Evolutionary conservation across 2,329 filamentous ascomycete species (phyloP).

Genomic region (Gnomoniopsis smithogilvyi): DNA sequence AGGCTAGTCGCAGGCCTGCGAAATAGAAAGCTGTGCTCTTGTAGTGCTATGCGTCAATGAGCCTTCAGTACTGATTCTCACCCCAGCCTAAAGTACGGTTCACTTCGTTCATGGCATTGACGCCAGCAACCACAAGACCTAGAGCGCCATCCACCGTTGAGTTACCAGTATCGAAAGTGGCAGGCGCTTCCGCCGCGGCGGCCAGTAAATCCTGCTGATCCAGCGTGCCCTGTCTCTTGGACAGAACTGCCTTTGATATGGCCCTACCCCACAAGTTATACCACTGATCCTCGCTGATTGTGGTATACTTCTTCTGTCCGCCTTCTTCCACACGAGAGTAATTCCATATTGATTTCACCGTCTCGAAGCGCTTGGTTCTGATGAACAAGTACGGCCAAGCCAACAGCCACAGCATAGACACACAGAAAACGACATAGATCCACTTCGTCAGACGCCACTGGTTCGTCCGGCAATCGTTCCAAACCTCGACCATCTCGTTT

Average conservation of each 20-base stretch:
- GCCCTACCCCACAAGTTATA: constrained; percentile 60
- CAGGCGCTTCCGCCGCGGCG: constrained; percentile 36
- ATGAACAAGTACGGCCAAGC: constrained; percentile 69
- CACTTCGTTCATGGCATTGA: constrained; percentile 49
- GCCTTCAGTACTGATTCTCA: constrained; percentile 21
- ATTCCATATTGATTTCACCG: constrained; percentile 59
- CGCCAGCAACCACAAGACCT: constrained; percentile 44
- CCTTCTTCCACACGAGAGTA: constrained; percentile 38
- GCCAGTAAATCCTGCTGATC: constrained; percentile 56
- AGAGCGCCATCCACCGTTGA: constrained; percentile 36
- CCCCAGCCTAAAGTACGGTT: constrained; percentile 56
- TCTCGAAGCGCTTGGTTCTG: constrained; percentile 64
- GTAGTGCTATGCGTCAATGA: not conserved
- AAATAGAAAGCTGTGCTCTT: no score
- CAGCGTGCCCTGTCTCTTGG: constrained; percentile 52
- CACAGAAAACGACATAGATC: constrained; percentile 62
- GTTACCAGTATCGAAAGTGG: constrained; percentile 36
- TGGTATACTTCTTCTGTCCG: constrained; percentile 46
- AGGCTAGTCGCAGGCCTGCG: no score
- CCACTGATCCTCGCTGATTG: constrained; percentile 56
- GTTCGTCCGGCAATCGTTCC: constrained; percentile 61
- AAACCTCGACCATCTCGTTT: constrained; percentile 57
- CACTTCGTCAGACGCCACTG: constrained; percentile 61
- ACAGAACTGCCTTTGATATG: constrained; percentile 57
- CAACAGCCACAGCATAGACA: constrained; percentile 67